Conservation (phyloP, 257 asterid species). For the Petunia secreta region DNA sequence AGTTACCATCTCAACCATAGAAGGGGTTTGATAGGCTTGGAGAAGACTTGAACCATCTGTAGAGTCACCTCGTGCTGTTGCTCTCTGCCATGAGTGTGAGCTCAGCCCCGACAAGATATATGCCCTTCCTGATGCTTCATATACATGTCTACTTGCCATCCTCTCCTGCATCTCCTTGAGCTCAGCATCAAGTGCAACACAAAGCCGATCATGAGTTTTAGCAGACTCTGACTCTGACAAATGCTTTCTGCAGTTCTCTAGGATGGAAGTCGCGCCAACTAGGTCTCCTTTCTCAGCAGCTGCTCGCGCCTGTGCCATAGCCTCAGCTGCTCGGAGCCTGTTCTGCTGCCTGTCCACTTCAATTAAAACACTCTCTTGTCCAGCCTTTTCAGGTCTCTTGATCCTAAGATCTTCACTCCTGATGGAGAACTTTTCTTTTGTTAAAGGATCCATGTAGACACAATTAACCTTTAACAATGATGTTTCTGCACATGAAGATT, state of each 20-base stretch:
- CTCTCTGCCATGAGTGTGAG: conserved; percentile 99
- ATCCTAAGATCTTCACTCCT: conserved; percentile 61
- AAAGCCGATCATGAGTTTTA: conserved; percentile 63
- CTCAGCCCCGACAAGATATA: conserved; percentile 89
- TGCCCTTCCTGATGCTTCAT: conserved; percentile 94
- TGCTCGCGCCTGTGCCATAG: conserved; percentile 73
- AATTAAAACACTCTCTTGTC: conserved; percentile 49
- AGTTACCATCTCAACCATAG: conserved; percentile 91
- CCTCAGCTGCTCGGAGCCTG: conserved; percentile 83
- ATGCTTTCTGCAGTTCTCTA: conserved; percentile 60
- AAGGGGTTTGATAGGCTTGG: conserved; percentile 88
- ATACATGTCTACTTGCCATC: conserved; percentile 82
- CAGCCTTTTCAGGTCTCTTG: conserved; percentile 52
- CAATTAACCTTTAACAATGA: conserved; percentile 65
- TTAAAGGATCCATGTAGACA: conserved; percentile 67
- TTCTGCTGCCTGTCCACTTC: conserved; percentile 95
- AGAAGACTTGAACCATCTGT: conserved; percentile 74
- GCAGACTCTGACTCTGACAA: conserved; percentile 69
- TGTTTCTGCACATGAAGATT: conserved; percentile 52
- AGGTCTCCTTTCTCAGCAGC: conserved; percentile 84
- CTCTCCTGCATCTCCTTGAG: conserved; percentile 98
- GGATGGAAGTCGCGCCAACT: conserved; percentile 64
- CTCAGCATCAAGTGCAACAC: conserved; percentile 81
- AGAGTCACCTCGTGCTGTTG: conserved; percentile 96
- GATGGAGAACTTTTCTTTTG: conserved; percentile 53